Percentiles rank a stretch among this genome's conserved stretches.
phyloP scores from a whole-genome alignment of 2,329 filamentous ascomycete species.

The Sporothrix phasma region DNA sequence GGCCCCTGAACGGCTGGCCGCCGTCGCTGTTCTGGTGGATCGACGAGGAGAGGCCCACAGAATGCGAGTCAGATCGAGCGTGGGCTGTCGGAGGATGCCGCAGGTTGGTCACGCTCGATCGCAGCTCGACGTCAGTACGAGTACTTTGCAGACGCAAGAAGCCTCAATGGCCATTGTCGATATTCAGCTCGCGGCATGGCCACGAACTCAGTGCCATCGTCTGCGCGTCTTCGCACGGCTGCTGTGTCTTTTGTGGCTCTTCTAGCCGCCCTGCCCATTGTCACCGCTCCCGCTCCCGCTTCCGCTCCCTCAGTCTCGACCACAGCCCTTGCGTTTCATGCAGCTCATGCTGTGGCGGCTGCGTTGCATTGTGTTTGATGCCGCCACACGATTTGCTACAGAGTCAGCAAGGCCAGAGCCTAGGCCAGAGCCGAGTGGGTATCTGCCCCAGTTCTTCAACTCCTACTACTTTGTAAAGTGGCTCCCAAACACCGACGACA shows the following conservation, averaged over 20 bases:
- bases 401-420: too few relatives aligned
- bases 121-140: too few relatives aligned
- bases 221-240: too few relatives aligned
- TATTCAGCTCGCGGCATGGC: too few relatives aligned
- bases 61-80: not conserved
- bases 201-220: too few relatives aligned
- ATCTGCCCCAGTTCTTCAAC: too few relatives aligned
- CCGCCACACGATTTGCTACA: not conserved
- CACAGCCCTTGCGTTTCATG: slow-evolving; percentile 8
- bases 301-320: not conserved
- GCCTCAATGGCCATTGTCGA: too few relatives aligned
- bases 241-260: too few relatives aligned
- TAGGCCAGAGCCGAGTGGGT: too few relatives aligned
- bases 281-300: not conserved
- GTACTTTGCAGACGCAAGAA: too few relatives aligned
- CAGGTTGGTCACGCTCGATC: not conserved
- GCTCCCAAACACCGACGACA: not conserved
- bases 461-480: not conserved
- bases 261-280: not conserved
- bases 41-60: not conserved
- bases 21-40: not conserved
- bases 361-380: slow-evolving; percentile 1
- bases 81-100: not conserved
- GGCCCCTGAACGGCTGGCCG: not conserved
- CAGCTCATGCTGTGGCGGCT: slow-evolving; percentile 2